Conservation (phyloP, 768 basidiomycete genomes). For the Mycena kentingensis region DNA sequence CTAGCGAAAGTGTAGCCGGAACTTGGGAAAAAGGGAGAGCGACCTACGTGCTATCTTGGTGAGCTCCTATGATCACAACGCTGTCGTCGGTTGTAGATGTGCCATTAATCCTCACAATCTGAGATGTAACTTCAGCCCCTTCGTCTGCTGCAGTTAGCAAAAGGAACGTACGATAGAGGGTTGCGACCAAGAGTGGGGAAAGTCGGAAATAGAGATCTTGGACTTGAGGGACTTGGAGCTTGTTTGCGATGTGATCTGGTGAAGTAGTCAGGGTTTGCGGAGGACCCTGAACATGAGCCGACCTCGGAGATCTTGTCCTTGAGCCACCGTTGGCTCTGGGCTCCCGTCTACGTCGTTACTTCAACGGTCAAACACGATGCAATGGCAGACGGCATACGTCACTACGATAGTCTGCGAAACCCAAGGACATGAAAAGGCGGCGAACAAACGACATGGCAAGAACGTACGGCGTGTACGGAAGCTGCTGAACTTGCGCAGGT, state of each 20-base stretch:
- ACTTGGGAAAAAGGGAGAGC: constrained; percentile 8
- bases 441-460: constrained; percentile 6
- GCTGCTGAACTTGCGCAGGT: constrained; percentile 66
- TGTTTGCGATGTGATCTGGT: constrained; percentile 63
- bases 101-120: constrained; percentile 81
- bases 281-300: constrained; percentile 11
- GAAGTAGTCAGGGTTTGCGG: constrained; percentile 8
- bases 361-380: constrained; percentile 25
- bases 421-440: constrained; percentile 11
- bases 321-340: constrained; percentile 78
- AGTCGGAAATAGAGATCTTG: constrained; percentile 68
- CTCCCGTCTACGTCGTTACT: constrained; percentile 57
- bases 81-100: constrained; percentile 60
- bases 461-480: constrained; percentile 73
- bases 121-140: constrained; percentile 17
- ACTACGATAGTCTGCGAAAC: constrained; percentile 65
- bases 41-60: constrained; percentile 67
- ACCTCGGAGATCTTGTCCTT: constrained; percentile 68
- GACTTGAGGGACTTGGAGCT: constrained; percentile 58
- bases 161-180: constrained; percentile 61
- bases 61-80: constrained; percentile 73
- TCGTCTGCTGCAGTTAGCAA: constrained; percentile 1
- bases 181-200: constrained; percentile 84
- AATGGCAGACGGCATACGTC: constrained; percentile 49
- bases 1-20: constrained; percentile 43